Percentiles rank a stretch among this genome's conserved stretches.
Evolutionary conservation across 1,284 basidiomycete genomes (phyloP).

Genomic region (Leccinum pallidistipes): DNA sequence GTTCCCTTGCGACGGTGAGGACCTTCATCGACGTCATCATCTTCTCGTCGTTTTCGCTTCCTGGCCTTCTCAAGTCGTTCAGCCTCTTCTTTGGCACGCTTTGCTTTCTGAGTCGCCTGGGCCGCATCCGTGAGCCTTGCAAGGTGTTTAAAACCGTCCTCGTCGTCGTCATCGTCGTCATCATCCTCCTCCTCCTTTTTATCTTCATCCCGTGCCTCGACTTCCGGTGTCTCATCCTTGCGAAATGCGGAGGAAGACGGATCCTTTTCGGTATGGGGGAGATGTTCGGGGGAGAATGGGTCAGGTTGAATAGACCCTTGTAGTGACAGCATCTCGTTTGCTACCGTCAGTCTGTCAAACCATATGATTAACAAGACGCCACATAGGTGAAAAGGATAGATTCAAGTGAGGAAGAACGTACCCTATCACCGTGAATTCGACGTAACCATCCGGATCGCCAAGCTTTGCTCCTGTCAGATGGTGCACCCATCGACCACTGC

Average conservation of each 20-base stretch:
- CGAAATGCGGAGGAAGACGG: conserved; percentile 3
- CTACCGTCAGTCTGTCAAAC: conserved; percentile 74
- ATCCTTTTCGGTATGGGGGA: conserved; percentile 31
- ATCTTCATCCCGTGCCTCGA: conserved; percentile 31
- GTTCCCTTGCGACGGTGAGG: conserved; percentile 15
- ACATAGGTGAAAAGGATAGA: neutral
- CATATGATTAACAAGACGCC: conserved; percentile 2
- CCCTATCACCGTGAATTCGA: conserved; percentile 93
- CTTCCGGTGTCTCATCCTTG: conserved; percentile 19
- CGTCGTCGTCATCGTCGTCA: conserved; percentile 32
- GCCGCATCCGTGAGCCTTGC: conserved; percentile 36
- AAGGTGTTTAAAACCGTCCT: conserved; percentile 42
- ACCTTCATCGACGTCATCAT: conserved; percentile 2
- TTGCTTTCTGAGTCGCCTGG: conserved; percentile 31
- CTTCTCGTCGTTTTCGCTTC: conserved; percentile 36
- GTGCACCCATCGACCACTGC: conserved; percentile 81
- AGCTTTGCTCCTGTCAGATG: conserved; percentile 68
- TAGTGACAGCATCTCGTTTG: conserved; percentile 94
- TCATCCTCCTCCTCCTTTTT: conserved; percentile 19
- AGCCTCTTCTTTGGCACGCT: conserved; percentile 35
- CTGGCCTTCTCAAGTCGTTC: conserved; percentile 33
- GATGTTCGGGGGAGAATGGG: conserved; percentile 75
- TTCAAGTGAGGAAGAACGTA: conserved; percentile 34
- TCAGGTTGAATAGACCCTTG: conserved; percentile 87
- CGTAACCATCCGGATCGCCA: conserved; percentile 67